These are phyloP conservation scores for Agaricales sp. DNA, from an alignment of 1,284 basidiomycete genomes.

Conservation along the genomic window DNA sequence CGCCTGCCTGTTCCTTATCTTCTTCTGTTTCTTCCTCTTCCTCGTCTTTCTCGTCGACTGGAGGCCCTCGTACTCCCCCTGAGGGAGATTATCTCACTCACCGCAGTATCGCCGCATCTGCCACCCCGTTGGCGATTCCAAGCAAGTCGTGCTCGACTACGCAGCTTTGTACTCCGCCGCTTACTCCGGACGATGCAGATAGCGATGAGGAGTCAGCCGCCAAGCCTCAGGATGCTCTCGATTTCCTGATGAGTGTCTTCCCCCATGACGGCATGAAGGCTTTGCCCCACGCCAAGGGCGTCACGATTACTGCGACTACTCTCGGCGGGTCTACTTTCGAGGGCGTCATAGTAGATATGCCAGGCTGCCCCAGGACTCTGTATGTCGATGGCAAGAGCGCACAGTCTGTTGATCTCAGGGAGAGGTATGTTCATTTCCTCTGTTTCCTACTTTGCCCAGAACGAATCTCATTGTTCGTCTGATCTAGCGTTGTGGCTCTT, in stretches of 20 bases:
- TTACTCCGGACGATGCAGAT: slow-evolving; percentile 42
- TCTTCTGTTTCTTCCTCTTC: background rate
- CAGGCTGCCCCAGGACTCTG: slow-evolving; percentile 57
- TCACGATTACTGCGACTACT: slow-evolving; percentile 58
- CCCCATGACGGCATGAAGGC: slow-evolving; percentile 56
- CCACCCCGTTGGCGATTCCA: background rate
- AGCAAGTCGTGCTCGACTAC: slow-evolving; percentile 12
- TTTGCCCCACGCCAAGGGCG: slow-evolving; percentile 59
- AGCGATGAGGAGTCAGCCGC: slow-evolving; percentile 13
- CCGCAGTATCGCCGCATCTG: background rate
- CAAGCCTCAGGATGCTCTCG: slow-evolving; percentile 42
- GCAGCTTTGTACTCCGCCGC: slow-evolving; percentile 39
- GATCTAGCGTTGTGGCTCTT: slow-evolving; percentile 63
- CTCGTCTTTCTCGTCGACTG: background rate
- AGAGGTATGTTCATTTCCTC: slow-evolving; percentile 43
- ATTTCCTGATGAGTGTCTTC: slow-evolving; percentile 68
- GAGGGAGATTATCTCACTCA: background rate
- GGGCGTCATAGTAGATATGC: slow-evolving; percentile 66
- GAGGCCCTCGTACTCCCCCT: background rate
- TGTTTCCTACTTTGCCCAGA: slow-evolving; percentile 6
- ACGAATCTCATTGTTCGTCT: slow-evolving; percentile 8
- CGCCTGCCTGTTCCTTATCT: background rate
- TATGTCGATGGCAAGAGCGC: slow-evolving; percentile 78
- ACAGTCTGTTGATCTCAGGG: slow-evolving; percentile 61
- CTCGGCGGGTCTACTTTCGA: slow-evolving; percentile 56